Percentiles rank a stretch among this genome's conserved stretches.
Evolutionary conservation across 1,284 basidiomycete genomes (phyloP).

Genomic region (Wolfiporia cocos): DNA sequence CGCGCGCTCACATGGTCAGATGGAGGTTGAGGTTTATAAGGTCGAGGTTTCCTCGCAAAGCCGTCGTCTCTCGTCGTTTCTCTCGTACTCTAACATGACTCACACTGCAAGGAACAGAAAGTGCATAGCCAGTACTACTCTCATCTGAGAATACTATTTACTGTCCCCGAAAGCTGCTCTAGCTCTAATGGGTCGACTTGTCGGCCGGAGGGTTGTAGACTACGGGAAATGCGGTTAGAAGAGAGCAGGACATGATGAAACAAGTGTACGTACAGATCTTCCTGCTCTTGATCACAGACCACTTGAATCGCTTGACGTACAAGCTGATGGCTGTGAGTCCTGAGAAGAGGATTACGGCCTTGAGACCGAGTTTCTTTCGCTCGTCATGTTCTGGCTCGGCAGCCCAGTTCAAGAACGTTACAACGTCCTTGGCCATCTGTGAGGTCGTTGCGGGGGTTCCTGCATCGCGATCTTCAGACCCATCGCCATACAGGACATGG

Average conservation of each 20-base stretch:
- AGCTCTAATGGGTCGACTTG: conserved; percentile 30
- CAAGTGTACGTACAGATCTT: conserved; percentile 67
- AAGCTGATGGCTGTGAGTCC: conserved; percentile 76
- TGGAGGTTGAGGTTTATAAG: background rate
- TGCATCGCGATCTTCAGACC: conserved; percentile 24
- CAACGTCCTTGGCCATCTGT: conserved; percentile 99
- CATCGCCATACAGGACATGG: background rate
- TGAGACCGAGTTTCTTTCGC: conserved; percentile 93
- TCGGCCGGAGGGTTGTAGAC: conserved; percentile 49
- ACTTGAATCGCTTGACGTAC: conserved; percentile 95
- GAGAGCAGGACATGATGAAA: conserved; percentile 8
- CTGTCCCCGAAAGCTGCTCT: conserved; percentile 2
- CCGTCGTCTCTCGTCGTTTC: background rate
- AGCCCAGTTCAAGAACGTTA: conserved; percentile 92
- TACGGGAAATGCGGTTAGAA: conserved; percentile 21
- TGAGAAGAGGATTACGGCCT: conserved; percentile 89
- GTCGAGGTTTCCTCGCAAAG: too few relatives aligned
- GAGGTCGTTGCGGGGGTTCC: conserved; percentile 95
- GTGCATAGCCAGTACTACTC: too few relatives aligned
- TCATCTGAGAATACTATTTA: conserved; percentile 9
- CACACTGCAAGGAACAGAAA: too few relatives aligned
- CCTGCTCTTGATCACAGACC: conserved; percentile 87
- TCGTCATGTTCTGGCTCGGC: conserved; percentile 98
- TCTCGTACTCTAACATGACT: conserved; percentile 1
- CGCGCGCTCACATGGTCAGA: conserved; percentile 7